These are phyloP conservation scores for Yamadazyma mexicana DNA, from an alignment of 1,139 yeast genomes.

Conservation along the genomic window DNA sequence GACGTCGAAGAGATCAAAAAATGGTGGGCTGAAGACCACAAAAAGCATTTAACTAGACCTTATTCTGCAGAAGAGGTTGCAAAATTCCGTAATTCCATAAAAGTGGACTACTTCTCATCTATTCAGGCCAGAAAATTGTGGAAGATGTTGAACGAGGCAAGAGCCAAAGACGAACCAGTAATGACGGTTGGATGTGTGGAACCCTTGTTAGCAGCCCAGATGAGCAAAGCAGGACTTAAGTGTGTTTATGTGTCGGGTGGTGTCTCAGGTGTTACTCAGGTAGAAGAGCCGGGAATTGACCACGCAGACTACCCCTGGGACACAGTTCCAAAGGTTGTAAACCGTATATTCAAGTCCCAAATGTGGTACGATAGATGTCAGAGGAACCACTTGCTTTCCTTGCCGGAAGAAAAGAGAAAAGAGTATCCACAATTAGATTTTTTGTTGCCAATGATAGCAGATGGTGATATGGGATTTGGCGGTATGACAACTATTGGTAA, in stretches of 20 bases:
- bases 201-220: constrained; percentile 61
- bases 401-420: constrained; percentile 24
- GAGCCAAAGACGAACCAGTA: constrained; percentile 44
- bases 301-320: constrained; percentile 38
- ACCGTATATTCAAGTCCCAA: constrained; percentile 59
- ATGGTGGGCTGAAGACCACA: constrained; percentile 57
- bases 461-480: constrained; percentile 72
- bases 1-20: constrained; percentile 12
- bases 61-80: constrained; percentile 57
- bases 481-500: constrained; percentile 65
- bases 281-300: constrained; percentile 17
- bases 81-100: constrained; percentile 51
- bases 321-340: constrained; percentile 67
- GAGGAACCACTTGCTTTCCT: constrained; percentile 41
- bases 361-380: constrained; percentile 56
- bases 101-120: constrained; percentile 52
- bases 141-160: constrained; percentile 40
- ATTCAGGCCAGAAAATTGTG: constrained; percentile 55
- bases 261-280: constrained; percentile 38
- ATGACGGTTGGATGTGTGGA: constrained; percentile 64
- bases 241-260: constrained; percentile 65
- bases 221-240: constrained; percentile 44
- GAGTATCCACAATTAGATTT: constrained; percentile 43
- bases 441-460: constrained; percentile 63
- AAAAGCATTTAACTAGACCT: constrained; percentile 49